Conservation (phyloP, 2,329 filamentous ascomycete genomes). For the Aspergillus uvarum region DNA sequence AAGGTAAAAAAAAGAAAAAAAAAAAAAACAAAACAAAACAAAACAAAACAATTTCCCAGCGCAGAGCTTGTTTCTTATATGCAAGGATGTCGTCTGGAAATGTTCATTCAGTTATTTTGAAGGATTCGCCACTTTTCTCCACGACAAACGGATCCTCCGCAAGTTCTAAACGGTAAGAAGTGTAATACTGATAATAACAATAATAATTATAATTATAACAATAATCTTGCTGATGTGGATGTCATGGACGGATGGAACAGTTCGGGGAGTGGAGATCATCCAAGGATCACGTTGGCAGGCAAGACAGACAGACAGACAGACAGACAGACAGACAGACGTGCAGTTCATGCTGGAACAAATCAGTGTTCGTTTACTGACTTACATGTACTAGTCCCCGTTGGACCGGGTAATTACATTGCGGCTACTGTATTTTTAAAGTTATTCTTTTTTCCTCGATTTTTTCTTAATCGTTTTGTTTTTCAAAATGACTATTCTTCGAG, state of each 20-base stretch:
- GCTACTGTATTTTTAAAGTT: constrained; percentile 6
- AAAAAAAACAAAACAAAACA: neutral
- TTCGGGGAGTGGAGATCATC: constrained; percentile 19
- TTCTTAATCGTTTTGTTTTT: neutral
- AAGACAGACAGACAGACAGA: constrained; percentile 5
- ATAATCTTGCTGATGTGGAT: neutral
- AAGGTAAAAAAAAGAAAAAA: neutral
- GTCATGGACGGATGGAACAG: constrained; percentile 4
- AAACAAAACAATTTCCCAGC: constrained; percentile 1
- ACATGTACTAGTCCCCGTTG: constrained; percentile 10
- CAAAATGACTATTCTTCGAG: neutral
- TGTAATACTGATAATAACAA: constrained; percentile 1
- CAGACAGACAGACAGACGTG: constrained; percentile 7
- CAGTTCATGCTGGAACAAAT: neutral
- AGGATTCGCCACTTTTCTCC: constrained; percentile 15
- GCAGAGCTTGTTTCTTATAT: constrained; percentile 8
- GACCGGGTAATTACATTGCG: constrained; percentile 20
- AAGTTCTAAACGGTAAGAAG: constrained; percentile 11
- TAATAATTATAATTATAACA: neutral
- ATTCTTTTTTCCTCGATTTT: neutral
- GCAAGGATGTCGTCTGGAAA: constrained; percentile 17
- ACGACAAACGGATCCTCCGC: constrained; percentile 11
- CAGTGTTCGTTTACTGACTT: neutral
- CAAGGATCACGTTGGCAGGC: constrained; percentile 22
- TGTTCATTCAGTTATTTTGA: constrained; percentile 7